Conservation (phyloP, 306 rosid species). For the Begonia masoniana region DNA sequence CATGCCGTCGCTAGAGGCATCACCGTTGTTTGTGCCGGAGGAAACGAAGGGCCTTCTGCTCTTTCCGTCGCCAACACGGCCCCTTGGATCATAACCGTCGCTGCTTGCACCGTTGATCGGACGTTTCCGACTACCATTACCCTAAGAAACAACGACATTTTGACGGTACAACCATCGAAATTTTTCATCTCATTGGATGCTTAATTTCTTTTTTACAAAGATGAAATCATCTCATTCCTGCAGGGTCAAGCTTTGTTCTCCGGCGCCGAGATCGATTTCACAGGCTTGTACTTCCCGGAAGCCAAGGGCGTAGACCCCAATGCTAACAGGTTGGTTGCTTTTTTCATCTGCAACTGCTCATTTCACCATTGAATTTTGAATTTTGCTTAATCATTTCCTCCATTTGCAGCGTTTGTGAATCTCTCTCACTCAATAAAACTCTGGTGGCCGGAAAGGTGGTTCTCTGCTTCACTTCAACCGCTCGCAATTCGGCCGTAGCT, state of each 20-base stretch:
- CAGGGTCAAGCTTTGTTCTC: slow-evolving; percentile 2
- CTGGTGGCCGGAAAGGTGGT: slow-evolving; percentile 21
- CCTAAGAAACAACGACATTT: slow-evolving; percentile 32
- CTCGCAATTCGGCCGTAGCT: background rate
- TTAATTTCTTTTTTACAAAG: too few species aligned
- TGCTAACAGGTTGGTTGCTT: background rate
- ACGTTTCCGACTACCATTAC: slow-evolving; percentile 29
- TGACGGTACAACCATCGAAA: slow-evolving; percentile 13
- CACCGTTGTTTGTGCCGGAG: slow-evolving; percentile 25
- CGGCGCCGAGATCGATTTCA: background rate
- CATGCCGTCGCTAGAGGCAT: slow-evolving; percentile 40
- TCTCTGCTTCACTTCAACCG: slow-evolving; percentile 14
- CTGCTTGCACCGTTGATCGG: slow-evolving; percentile 33
- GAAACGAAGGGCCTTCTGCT: slow-evolving; percentile 28
- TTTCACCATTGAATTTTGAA: background rate
- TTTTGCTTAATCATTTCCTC: background rate
- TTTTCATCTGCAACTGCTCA: background rate
- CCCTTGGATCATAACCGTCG: slow-evolving; percentile 37
- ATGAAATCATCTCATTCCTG: background rate
- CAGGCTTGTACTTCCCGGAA: background rate
- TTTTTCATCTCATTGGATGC: too few species aligned
- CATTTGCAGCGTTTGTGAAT: slow-evolving; percentile 13
- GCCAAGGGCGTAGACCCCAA: background rate
- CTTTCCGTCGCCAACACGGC: slow-evolving; percentile 26
- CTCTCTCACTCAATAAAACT: slow-evolving; percentile 14